A percentile compares a stretch with the other conserved stretches of the same genome.
Conservation (phyloP, 768 basidiomycete genomes). For the Mycena kentingensis region DNA sequence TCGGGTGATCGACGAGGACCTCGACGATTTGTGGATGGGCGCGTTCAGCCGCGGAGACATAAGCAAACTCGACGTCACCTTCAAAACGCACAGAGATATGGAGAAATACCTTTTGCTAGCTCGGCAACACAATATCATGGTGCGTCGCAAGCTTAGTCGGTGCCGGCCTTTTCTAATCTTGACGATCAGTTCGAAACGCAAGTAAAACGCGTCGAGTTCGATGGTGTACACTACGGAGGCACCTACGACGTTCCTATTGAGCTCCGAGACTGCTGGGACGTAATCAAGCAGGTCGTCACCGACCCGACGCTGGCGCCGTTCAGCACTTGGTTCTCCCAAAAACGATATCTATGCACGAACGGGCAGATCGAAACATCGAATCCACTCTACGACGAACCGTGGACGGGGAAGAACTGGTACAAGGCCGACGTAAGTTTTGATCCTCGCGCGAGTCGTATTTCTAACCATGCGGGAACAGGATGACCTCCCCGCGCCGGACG, state of each 20-base stretch:
- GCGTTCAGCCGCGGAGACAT: too few species aligned
- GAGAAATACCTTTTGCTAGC: slow-evolving; percentile 11
- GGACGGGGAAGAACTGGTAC: slow-evolving; percentile 20
- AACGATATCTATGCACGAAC: slow-evolving; percentile 16
- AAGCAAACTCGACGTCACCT: slow-evolving; percentile 1
- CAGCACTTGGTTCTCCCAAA: slow-evolving; percentile 19
- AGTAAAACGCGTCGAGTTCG: too few species aligned
- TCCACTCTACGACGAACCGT: slow-evolving; percentile 22
- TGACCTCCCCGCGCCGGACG: slow-evolving; percentile 1
- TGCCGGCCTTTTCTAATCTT: too few species aligned
- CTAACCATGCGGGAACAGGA: not conserved
- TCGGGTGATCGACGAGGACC: slow-evolving; percentile 11
- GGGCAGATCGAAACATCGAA: slow-evolving; percentile 9
- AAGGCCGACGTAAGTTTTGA: slow-evolving; percentile 13
- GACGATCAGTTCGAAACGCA: too few species aligned
- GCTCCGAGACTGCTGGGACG: slow-evolving; percentile 24
- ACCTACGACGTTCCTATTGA: slow-evolving; percentile 18
- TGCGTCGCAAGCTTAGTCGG: too few species aligned
- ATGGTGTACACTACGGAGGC: too few species aligned
- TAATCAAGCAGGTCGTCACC: slow-evolving; percentile 13
- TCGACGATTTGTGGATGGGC: not conserved
- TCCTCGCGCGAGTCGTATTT: not conserved
- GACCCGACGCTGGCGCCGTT: slow-evolving; percentile 13
- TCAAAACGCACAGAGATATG: slow-evolving; percentile 12
- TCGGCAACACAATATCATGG: slow-evolving; percentile 7